phyloP scores from a whole-genome alignment of 2,329 filamentous ascomycete species.

The Ophiostoma piceae region DNA sequence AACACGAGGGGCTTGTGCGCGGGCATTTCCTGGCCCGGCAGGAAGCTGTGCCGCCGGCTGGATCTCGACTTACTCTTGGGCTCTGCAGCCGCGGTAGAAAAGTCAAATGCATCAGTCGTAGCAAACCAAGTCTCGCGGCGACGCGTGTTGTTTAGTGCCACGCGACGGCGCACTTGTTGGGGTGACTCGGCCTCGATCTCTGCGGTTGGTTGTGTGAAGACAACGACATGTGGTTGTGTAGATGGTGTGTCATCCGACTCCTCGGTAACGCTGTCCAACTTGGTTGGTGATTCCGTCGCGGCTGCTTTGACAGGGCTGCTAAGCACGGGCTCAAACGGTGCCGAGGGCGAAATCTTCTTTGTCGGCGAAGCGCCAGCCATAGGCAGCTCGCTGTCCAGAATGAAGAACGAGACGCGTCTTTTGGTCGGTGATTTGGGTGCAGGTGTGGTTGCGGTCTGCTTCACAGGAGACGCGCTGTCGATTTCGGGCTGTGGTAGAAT shows the following conservation, averaged over 20 bases:
- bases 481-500: constrained; percentile 6
- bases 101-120: not conserved
- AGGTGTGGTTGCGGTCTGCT: constrained; percentile 29
- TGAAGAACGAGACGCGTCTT: constrained; percentile 6
- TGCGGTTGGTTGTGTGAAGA: constrained; percentile 32
- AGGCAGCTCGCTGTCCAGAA: constrained; percentile 11
- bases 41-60: constrained; percentile 31
- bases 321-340: constrained; percentile 18
- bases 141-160: constrained; percentile 31
- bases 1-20: not conserved
- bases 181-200: constrained; percentile 28
- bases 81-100: constrained; percentile 16
- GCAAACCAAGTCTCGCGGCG: constrained; percentile 30
- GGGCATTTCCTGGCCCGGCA: not conserved
- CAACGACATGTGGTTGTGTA: constrained; percentile 19
- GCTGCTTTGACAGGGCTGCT: constrained; percentile 16
- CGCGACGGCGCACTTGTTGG: constrained; percentile 32
- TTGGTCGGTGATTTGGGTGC: constrained; percentile 22
- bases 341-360: not conserved
- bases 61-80: constrained; percentile 7
- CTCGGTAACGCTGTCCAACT: not conserved
- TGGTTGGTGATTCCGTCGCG: not conserved
- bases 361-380: constrained; percentile 8
- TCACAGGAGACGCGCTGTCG: constrained; percentile 20
- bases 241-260: not conserved